Evolutionary conservation across 2,329 filamentous ascomycete genomes (phyloP).

Genomic region (Drechslera avenae): DNA sequence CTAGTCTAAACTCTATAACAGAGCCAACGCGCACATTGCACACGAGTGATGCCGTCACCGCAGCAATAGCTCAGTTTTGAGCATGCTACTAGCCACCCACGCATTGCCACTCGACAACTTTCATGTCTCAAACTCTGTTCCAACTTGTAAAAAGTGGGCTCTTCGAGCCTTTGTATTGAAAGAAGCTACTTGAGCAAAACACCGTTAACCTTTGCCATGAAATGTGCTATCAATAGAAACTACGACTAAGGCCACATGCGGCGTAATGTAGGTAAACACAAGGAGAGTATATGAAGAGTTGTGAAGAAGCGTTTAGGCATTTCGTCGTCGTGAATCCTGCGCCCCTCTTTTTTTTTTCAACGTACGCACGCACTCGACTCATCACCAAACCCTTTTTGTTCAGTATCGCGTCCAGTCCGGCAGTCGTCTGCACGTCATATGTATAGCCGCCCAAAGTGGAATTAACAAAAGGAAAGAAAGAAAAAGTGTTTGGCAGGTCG

Average conservation of each 20-base stretch:
- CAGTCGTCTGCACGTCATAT: background rate
- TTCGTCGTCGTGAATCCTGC: background rate
- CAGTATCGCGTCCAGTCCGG: background rate
- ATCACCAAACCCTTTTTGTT: background rate
- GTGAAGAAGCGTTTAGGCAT: background rate
- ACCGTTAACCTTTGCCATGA: background rate
- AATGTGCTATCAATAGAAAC: slow-evolving; percentile 5
- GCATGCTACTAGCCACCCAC: background rate
- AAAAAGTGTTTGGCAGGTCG: background rate
- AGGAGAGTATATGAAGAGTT: background rate
- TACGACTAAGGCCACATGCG: slow-evolving; percentile 4
- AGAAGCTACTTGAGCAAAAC: background rate
- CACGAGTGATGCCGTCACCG: no score
- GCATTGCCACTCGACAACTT: no score
- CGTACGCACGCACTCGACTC: background rate
- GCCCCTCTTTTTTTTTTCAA: no score
- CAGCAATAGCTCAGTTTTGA: background rate
- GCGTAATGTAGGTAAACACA: background rate
- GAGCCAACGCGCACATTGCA: background rate
- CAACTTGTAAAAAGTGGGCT: background rate
- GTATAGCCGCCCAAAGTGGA: background rate
- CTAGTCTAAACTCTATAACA: background rate
- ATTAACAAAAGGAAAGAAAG: background rate
- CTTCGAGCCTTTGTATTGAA: background rate
- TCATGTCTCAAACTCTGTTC: background rate